Conservation (phyloP, 2,329 filamentous ascomycete genomes). For the Hypocrella siamensis region DNA sequence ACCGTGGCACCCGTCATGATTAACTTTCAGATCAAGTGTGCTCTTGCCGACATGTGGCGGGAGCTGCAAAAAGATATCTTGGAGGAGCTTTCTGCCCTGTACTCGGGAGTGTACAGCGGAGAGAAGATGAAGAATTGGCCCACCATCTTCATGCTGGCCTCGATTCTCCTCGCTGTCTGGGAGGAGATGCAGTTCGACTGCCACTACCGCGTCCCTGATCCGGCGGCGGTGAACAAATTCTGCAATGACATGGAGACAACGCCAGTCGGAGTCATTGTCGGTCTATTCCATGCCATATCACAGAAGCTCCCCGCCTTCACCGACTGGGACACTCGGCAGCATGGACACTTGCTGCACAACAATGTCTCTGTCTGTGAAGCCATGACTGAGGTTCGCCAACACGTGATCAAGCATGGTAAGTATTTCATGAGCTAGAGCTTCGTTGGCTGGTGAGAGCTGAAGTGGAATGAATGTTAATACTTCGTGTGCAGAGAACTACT, state of each 20-base stretch:
- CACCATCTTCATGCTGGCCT: slow-evolving; percentile 93
- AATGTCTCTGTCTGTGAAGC: slow-evolving; percentile 87
- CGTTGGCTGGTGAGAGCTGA: background rate
- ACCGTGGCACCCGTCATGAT: slow-evolving; percentile 94
- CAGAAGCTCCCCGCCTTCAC: slow-evolving; percentile 86
- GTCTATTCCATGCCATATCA: slow-evolving; percentile 93
- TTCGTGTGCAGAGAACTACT: slow-evolving; percentile 57
- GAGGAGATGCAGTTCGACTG: slow-evolving; percentile 98
- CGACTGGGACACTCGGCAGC: slow-evolving; percentile 87
- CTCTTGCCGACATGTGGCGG: slow-evolving; percentile 95
- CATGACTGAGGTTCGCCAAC: slow-evolving; percentile 86
- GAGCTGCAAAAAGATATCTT: slow-evolving; percentile 92
- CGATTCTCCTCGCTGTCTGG: slow-evolving; percentile 86
- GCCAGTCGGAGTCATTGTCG: slow-evolving; percentile 89
- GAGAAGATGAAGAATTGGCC: slow-evolving; percentile 98
- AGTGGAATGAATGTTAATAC: slow-evolving; percentile 7
- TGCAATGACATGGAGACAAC: slow-evolving; percentile 94
- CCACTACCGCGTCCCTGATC: slow-evolving; percentile 84
- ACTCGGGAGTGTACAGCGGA: slow-evolving; percentile 95
- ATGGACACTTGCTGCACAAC: slow-evolving; percentile 80
- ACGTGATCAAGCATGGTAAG: slow-evolving; percentile 89
- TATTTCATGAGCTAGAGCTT: slow-evolving; percentile 4
- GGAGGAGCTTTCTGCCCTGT: slow-evolving; percentile 80
- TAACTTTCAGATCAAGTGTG: slow-evolving; percentile 98
- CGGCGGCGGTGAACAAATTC: slow-evolving; percentile 78